These are phyloP conservation scores for Ascochyta rabiei DNA, from an alignment of 2,329 filamentous ascomycete species.

Conservation along the genomic window DNA sequence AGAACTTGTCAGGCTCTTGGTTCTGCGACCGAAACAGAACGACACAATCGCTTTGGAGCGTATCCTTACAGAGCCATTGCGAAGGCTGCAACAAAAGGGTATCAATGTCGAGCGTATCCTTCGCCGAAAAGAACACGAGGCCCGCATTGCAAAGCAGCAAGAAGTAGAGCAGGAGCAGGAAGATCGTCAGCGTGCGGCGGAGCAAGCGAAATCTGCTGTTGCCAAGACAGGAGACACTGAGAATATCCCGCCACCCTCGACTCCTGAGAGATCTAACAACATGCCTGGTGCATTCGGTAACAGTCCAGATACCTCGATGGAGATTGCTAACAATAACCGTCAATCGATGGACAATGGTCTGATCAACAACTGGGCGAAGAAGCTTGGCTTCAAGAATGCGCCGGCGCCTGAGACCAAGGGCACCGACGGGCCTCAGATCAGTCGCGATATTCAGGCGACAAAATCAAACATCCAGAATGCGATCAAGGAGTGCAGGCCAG, in stretches of 20 bases:
- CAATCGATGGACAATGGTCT: constrained; percentile 33
- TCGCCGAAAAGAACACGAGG: constrained; percentile 83
- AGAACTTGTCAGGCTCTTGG: constrained; percentile 78
- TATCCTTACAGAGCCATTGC: constrained; percentile 82
- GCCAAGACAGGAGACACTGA: constrained; percentile 20
- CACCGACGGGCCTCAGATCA: constrained; percentile 45
- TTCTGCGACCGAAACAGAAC: constrained; percentile 83
- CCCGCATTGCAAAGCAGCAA: constrained; percentile 81
- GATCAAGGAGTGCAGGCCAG: constrained; percentile 46
- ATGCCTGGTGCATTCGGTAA: constrained; percentile 48
- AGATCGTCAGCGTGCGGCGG: constrained; percentile 55
- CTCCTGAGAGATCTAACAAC: constrained; percentile 37
- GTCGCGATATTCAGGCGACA: constrained; percentile 42
- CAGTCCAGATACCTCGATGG: constrained; percentile 42
- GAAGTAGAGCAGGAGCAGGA: constrained; percentile 73
- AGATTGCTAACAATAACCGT: constrained; percentile 32
- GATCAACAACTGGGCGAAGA: constrained; percentile 47
- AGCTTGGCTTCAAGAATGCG: constrained; percentile 43
- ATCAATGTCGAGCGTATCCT: constrained; percentile 98
- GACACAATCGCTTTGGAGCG: constrained; percentile 91
- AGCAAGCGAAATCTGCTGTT: constrained; percentile 36
- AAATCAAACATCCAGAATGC: constrained; percentile 46
- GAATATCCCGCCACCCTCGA: constrained; percentile 24
- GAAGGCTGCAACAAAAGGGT: constrained; percentile 81
- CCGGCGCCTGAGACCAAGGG: constrained; percentile 16